Evolutionary conservation across 805 yeast genomes (phyloP).

Genomic region (Candida endomychidarum): DNA sequence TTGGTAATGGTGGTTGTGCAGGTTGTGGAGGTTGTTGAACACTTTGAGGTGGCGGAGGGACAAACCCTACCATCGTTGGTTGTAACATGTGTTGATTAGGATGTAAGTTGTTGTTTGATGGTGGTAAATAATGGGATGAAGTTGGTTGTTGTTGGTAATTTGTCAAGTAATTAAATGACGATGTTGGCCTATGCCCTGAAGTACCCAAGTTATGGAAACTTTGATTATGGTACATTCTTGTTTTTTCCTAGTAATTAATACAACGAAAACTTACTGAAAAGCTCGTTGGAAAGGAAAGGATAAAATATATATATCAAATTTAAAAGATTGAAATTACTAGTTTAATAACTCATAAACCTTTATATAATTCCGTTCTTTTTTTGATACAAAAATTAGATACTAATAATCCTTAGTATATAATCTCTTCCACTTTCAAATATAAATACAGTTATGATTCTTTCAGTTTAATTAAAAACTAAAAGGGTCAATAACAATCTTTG

Average conservation of each 20-base stretch:
- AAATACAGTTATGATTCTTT: constrained; percentile 7
- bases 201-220: constrained; percentile 26
- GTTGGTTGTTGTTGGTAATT: constrained; percentile 11
- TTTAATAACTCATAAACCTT: constrained; percentile 1
- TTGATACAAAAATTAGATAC: constrained; percentile 1
- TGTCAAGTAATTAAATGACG: constrained; percentile 25
- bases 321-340: not conserved
- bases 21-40: constrained; percentile 15
- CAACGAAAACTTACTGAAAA: constrained; percentile 42
- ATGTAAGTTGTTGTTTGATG: constrained; percentile 5
- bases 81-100: constrained; percentile 10
- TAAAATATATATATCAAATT: constrained; percentile 1
- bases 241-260: not conserved
- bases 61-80: constrained; percentile 18
- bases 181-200: constrained; percentile 37
- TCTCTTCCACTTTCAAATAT: constrained; percentile 6
- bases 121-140: constrained; percentile 19
- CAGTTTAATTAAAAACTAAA: constrained; percentile 19
- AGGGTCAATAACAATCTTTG: constrained; percentile 9
- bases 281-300: constrained; percentile 26
- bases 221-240: constrained; percentile 4
- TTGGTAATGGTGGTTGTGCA: constrained; percentile 5
- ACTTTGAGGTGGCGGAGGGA: constrained; percentile 15
- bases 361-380: not conserved
- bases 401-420: not conserved